Evolutionary conservation across 169 alveolate genomes (phyloP), one percentile per base, ranked within the genome.

Genomic region (Cyclospora cayetanensis): DNA sequence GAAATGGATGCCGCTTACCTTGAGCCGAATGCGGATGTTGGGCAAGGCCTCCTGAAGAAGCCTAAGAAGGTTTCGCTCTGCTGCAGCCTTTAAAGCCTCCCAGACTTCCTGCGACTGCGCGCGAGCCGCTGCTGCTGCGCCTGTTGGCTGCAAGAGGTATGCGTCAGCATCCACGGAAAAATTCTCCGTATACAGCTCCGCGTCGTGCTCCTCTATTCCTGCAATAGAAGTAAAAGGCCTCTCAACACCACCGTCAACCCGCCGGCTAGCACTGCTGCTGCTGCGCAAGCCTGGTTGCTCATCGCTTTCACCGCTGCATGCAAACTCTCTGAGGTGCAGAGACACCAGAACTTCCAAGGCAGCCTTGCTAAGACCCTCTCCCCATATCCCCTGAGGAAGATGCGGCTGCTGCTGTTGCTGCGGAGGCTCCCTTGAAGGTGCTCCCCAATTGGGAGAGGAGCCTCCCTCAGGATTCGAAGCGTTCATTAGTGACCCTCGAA

Each of bases 51-150:
- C 86, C 43, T 41, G 68, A 4, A 76, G 66, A 29, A 76, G 86
- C 46, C 25, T 76, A 29, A 76, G 86, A 43, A 76, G 39, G 86
- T 76, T 76, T 22, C 20, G 12, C 29, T 76, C 86, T 9, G 86
- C 43, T 25, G 66, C 63, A 11, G 34, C 66, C 86, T 76, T 76
- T 43, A 76, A 52, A 22, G 86, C 41, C 68, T 76, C 86, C 63
- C 63, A 76, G 41, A 66, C 86, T 43, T n/a, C 60, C 66, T 43
- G 86, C 41, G 86, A 76, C 31, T 76, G 41, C 42, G 46, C 43
- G 42, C 63, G 86, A 4, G 86, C 86, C 43, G 63, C 66, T 76
- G 86, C 86, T 5, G 86, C 86, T 42, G 86, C 86, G 39, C 86
- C 86, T 25, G 86, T 76, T 42, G 86, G 86, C 9, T 76, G 86